Percentiles rank a stretch among this genome's conserved stretches.
These are phyloP conservation scores for Salix viminalis DNA, from an alignment of 345 rosid genomes.

Conservation along the genomic window DNA sequence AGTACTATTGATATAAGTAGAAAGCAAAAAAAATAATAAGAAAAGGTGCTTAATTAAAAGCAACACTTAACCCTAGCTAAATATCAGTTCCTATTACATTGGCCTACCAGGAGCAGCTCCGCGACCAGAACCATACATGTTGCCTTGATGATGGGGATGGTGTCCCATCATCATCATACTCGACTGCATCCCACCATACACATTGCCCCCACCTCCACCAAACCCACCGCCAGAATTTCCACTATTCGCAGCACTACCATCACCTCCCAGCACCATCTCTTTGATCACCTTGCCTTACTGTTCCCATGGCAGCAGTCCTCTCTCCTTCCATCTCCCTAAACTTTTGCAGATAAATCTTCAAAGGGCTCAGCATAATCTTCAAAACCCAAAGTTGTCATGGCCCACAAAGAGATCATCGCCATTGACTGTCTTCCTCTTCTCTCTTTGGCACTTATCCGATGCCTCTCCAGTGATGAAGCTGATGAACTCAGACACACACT, in stretches of 20 bases:
- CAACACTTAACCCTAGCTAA: not conserved
- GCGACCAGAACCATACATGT: not conserved
- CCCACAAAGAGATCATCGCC: slow-evolving; percentile 5
- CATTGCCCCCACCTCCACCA: not conserved
- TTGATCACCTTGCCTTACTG: not conserved
- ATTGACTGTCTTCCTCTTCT: slow-evolving; percentile 11
- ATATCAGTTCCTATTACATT: not conserved
- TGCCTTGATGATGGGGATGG: not conserved
- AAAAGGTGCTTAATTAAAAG: not conserved
- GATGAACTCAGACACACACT: slow-evolving; percentile 14
- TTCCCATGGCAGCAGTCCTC: not conserved
- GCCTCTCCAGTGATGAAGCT: slow-evolving; percentile 20
- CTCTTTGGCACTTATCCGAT: slow-evolving; percentile 15
- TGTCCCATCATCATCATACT: not conserved
- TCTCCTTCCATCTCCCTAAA: slow-evolving; percentile 13
- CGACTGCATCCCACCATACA: not conserved
- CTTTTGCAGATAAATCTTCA: slow-evolving; percentile 10
- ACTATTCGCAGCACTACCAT: not conserved
- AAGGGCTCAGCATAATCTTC: slow-evolving; percentile 13
- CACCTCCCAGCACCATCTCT: not conserved
- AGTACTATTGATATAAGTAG: not conserved
- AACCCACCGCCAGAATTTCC: not conserved
- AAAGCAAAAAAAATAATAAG: not conserved
- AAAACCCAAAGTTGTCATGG: slow-evolving; percentile 13
- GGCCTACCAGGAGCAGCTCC: not conserved